Evolutionary conservation across 768 basidiomycete species (phyloP).

Genomic region (Mycena amicta): DNA sequence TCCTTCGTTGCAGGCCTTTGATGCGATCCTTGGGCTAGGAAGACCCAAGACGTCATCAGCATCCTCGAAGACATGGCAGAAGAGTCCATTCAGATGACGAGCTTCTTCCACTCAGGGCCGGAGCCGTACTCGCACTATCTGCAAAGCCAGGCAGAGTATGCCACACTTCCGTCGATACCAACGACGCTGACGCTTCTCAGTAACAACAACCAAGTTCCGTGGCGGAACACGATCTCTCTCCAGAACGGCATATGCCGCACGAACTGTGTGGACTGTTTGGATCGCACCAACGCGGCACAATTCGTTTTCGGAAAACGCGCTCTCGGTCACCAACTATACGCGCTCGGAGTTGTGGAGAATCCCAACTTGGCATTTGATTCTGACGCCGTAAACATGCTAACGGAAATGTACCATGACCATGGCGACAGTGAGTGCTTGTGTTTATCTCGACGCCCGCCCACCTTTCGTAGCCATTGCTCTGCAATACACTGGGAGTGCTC

Average conservation of each 20-base stretch:
- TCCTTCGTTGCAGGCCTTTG: not conserved
- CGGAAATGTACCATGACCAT: constrained; percentile 98
- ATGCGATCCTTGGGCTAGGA: constrained; percentile 47
- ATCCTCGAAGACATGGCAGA: constrained; percentile 95
- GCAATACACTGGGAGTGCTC: constrained; percentile 95
- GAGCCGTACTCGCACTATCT: constrained; percentile 79
- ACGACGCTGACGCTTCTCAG: not conserved
- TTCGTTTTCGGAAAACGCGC: constrained; percentile 96
- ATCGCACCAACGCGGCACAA: constrained; percentile 95
- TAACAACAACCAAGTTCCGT: constrained; percentile 39
- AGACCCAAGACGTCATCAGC: constrained; percentile 93
- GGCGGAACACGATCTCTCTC: constrained; percentile 71
- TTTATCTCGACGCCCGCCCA: not conserved
- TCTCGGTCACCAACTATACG: constrained; percentile 92
- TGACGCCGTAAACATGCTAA: constrained; percentile 94
- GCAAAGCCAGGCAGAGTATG: constrained; percentile 46
- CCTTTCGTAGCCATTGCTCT: constrained; percentile 74
- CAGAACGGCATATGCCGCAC: constrained; percentile 93
- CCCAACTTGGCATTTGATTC: constrained; percentile 90
- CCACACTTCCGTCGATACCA: constrained; percentile 2
- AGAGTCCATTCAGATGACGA: constrained; percentile 86
- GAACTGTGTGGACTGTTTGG: constrained; percentile 97
- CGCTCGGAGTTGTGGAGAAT: constrained; percentile 83
- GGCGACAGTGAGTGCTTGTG: constrained; percentile 74
- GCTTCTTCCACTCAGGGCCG: constrained; percentile 93